Evolutionary conservation across 179 eudicot genomes (phyloP).

Genomic region (Amaranthus tricolor): DNA sequence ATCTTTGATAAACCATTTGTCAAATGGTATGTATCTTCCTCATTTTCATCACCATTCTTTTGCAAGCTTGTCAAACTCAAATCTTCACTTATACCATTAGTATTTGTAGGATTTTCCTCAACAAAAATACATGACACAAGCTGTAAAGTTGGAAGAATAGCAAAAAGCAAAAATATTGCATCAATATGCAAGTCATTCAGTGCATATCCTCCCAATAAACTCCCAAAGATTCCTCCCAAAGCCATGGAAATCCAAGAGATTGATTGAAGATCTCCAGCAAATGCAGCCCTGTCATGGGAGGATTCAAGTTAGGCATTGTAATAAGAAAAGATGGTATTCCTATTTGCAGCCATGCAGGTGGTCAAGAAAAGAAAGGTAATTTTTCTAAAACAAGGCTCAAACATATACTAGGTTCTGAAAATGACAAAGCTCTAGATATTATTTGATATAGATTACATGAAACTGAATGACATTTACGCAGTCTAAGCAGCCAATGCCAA

Average conservation of each 20-base stretch:
- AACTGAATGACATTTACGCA: background rate
- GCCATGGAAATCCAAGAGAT: constrained; percentile 94
- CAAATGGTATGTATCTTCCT: constrained; percentile 30
- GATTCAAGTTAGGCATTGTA: constrained; percentile 12
- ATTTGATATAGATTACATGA: background rate
- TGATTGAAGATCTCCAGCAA: constrained; percentile 97
- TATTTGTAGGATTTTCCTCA: constrained; percentile 44
- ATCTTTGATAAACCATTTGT: constrained; percentile 39
- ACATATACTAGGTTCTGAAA: background rate
- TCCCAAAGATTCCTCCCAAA: constrained; percentile 88
- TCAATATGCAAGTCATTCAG: constrained; percentile 55
- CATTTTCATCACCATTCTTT: constrained; percentile 31
- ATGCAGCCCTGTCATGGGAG: constrained; percentile 60
- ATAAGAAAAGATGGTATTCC: background rate
- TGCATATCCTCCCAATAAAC: constrained; percentile 85
- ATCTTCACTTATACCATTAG: constrained; percentile 30
- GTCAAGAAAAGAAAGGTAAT: background rate
- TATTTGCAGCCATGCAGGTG: constrained; percentile 1
- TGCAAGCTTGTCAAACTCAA: constrained; percentile 31
- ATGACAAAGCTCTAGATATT: background rate
- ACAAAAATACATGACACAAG: constrained; percentile 79
- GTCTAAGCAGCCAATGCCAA: background rate
- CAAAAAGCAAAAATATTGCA: constrained; percentile 68
- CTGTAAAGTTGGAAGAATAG: constrained; percentile 74
- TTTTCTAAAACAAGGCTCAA: background rate